phyloP scores from a whole-genome alignment of 352 stramenopile genomes.

The Pythium brassicae region DNA sequence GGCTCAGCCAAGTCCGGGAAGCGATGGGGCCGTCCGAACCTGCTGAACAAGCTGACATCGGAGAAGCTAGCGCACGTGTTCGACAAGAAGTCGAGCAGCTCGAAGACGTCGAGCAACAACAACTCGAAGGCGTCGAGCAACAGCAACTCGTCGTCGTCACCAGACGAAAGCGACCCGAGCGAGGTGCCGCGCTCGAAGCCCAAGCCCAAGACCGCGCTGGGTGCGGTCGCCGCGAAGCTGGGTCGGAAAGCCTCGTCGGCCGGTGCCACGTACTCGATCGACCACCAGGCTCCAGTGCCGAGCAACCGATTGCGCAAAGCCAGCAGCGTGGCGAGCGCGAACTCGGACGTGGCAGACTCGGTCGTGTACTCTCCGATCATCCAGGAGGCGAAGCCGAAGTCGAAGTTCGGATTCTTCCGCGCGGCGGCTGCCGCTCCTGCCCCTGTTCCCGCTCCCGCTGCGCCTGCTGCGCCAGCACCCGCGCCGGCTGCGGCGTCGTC shows the following conservation, averaged over 20 bases:
- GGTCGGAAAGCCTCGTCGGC: slow-evolving; percentile 4
- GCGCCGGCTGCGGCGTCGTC: slow-evolving; percentile 3
- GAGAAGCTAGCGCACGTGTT: slow-evolving; percentile 15
- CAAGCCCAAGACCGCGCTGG: slow-evolving; percentile 3
- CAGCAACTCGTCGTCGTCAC: slow-evolving; percentile 13
- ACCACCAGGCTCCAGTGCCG: slow-evolving; percentile 8
- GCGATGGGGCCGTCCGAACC: slow-evolving; percentile 14
- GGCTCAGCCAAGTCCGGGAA: slow-evolving; percentile 3
- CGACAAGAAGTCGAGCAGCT: slow-evolving; percentile 15
- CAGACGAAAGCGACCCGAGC: slow-evolving; percentile 7
- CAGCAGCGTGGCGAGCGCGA: slow-evolving; percentile 9
- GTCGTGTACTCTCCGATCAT: slow-evolving; percentile 14
- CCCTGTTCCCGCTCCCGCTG: slow-evolving; percentile 1
- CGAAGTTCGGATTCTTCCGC: slow-evolving; percentile 16
- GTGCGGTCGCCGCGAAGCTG: slow-evolving; percentile 13
- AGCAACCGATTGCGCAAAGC: slow-evolving; percentile 16
- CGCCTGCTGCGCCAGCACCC: slow-evolving; percentile 1
- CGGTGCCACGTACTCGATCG: slow-evolving; percentile 9
- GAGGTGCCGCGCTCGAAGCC: background rate
- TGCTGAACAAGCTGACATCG: slow-evolving; percentile 17
- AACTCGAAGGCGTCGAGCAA: slow-evolving; percentile 13
- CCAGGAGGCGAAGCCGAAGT: slow-evolving; percentile 12
- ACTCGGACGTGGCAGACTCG: slow-evolving; percentile 9
- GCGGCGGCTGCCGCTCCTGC: background rate
- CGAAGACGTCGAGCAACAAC: slow-evolving; percentile 10